Evolutionary conservation across 2,329 filamentous ascomycete genomes (phyloP).

Genomic region (Sarocladium kiliense): DNA sequence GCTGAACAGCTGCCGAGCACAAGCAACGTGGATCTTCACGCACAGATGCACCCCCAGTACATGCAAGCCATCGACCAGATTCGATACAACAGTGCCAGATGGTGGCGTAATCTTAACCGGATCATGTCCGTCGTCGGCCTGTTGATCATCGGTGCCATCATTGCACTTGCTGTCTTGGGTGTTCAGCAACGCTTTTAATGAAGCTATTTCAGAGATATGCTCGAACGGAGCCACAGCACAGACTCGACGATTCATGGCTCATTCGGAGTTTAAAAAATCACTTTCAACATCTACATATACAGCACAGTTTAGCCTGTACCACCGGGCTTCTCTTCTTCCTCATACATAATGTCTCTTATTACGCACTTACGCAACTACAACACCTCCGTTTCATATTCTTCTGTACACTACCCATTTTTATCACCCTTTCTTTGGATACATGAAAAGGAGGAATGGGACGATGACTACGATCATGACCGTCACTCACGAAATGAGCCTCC

Average conservation of each 20-base stretch:
- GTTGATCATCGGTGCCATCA: conserved; percentile 46
- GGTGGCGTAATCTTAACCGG: conserved; percentile 57
- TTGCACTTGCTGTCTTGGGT: conserved; percentile 47
- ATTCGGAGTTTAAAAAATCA: background rate
- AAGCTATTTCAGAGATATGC: background rate
- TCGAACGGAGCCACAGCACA: background rate
- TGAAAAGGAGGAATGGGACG: background rate
- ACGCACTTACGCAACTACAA: too few species aligned
- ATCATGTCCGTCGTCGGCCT: conserved; percentile 53
- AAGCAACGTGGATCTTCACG: conserved; percentile 32
- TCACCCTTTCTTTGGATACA: background rate
- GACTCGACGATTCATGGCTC: background rate
- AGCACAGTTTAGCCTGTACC: too few species aligned
- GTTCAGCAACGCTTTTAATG: conserved; percentile 41
- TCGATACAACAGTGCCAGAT: conserved; percentile 46
- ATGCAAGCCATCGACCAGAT: conserved; percentile 34
- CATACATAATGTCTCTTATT: background rate
- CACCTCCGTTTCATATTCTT: background rate
- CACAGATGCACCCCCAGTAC: conserved; percentile 27
- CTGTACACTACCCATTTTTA: background rate
- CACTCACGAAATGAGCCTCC: background rate
- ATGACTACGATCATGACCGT: conserved; percentile 5
- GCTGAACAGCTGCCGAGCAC: conserved; percentile 40
- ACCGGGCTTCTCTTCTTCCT: too few species aligned
- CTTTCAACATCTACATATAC: background rate